Evolutionary conservation across 1,284 basidiomycete genomes (phyloP).

Genomic region (Ganoderma sinense): DNA sequence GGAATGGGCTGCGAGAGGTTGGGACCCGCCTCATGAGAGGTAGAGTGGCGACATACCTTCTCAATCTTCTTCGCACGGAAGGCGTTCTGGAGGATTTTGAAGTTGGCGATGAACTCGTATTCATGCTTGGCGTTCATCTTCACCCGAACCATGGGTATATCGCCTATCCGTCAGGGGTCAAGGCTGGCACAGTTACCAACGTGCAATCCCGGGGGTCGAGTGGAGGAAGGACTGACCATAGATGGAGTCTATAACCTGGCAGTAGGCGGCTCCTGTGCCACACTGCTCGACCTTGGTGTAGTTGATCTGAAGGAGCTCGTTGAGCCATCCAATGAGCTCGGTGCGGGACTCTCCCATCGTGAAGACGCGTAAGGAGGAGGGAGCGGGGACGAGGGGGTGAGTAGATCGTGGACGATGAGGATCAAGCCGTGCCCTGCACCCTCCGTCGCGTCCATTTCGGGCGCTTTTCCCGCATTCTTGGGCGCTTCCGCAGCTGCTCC

Average conservation of each 20-base stretch:
- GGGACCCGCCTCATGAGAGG: constrained; percentile 15
- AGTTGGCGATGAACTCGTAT: constrained; percentile 96
- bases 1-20: constrained; percentile 78
- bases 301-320: constrained; percentile 90
- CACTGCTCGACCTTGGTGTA: constrained; percentile 97
- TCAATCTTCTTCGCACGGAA: constrained; percentile 93
- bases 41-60: constrained; percentile 66
- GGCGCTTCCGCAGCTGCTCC: constrained; percentile 1
- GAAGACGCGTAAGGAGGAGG: constrained; percentile 26
- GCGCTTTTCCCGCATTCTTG: constrained; percentile 13
- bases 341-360: constrained; percentile 72
- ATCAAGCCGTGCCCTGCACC: constrained; percentile 26
- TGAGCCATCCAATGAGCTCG: constrained; percentile 93
- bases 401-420: constrained; percentile 37
- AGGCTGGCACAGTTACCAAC: constrained; percentile 18
- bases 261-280: constrained; percentile 89
- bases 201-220: constrained; percentile 1
- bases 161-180: constrained; percentile 53
- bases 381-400: constrained; percentile 9
- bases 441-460: constrained; percentile 24
- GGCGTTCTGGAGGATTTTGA: constrained; percentile 90
- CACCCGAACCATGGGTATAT: constrained; percentile 87
- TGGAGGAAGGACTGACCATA: constrained; percentile 65
- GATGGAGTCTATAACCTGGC: constrained; percentile 93
- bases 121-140: constrained; percentile 96